Evolutionary conservation across 768 basidiomycete species (phyloP).

Genomic region (Dendrothele bispora): DNA sequence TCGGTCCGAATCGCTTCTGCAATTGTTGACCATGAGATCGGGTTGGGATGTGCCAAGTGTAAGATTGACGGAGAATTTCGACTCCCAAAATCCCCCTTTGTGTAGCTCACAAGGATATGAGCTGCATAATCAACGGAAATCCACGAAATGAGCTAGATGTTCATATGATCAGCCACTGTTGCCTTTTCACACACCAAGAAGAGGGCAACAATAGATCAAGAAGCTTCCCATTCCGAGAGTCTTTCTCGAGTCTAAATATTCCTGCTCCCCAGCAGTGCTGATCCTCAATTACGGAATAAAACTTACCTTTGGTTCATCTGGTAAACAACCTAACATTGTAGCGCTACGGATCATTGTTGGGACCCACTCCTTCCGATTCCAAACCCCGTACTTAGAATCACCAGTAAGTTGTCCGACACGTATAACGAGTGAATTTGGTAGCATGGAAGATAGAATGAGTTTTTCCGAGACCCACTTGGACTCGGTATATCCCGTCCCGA

Average conservation of each 20-base stretch:
- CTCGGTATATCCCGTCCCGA: constrained; percentile 36
- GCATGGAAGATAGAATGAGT: constrained; percentile 17
- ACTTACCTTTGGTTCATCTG: too few relatives aligned
- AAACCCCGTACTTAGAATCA: too few relatives aligned
- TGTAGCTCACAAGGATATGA: constrained; percentile 27
- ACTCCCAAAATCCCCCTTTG: constrained; percentile 17
- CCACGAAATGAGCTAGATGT: constrained; percentile 28
- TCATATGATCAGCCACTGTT: too few relatives aligned
- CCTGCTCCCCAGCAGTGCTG: background rate
- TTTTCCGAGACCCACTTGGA: constrained; percentile 37
- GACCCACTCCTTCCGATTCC: too few relatives aligned
- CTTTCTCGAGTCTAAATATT: constrained; percentile 23
- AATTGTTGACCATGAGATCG: constrained; percentile 27
- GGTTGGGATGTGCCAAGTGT: constrained; percentile 39
- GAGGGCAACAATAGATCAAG: too few relatives aligned
- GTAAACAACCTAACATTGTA: too few relatives aligned
- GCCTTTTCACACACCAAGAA: too few relatives aligned
- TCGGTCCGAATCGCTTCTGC: constrained; percentile 23
- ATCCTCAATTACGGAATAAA: background rate
- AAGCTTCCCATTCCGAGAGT: constrained; percentile 27
- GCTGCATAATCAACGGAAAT: constrained; percentile 29
- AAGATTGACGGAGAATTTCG: constrained; percentile 20
- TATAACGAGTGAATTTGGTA: too few relatives aligned
- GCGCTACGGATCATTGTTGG: too few relatives aligned
- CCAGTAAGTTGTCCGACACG: too few relatives aligned